These are phyloP conservation scores for Hygrophorus pudorinus DNA, from an alignment of 768 basidiomycete species.

Conservation along the genomic window DNA sequence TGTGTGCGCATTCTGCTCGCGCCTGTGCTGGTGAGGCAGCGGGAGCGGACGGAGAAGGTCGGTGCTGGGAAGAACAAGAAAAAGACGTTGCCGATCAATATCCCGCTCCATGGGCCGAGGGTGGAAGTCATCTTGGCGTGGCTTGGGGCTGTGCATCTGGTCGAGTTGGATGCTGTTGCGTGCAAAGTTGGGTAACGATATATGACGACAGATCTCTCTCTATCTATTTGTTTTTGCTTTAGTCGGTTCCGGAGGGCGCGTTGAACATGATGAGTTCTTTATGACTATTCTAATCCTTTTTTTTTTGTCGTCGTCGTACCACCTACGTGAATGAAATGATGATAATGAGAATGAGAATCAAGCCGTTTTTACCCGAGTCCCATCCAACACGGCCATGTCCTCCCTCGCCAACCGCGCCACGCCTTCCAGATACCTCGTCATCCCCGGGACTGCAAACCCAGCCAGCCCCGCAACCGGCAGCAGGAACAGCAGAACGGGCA, in stretches of 20 bases:
- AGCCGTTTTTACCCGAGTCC: neutral
- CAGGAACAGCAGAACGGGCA: conserved; percentile 25
- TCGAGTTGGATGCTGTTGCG: conserved; percentile 45
- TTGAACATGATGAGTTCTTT: too few relatives aligned
- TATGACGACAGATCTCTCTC: too few relatives aligned
- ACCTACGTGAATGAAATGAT: too few relatives aligned
- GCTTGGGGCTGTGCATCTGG: conserved; percentile 73
- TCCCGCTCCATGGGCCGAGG: conserved; percentile 77
- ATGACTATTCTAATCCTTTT: too few relatives aligned
- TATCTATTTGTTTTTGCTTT: too few relatives aligned
- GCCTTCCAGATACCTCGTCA: conserved; percentile 17
- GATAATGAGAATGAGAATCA: too few relatives aligned
- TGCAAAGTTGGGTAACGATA: too few relatives aligned
- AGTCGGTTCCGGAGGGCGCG: too few relatives aligned
- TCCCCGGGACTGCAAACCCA: conserved; percentile 13
- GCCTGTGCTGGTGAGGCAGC: conserved; percentile 57
- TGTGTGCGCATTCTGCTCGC: conserved; percentile 63
- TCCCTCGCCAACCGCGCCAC: conserved; percentile 17
- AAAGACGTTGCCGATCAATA: conserved; percentile 61
- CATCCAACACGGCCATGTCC: too few relatives aligned
- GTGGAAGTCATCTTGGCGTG: conserved; percentile 82
- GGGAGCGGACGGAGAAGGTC: conserved; percentile 43
- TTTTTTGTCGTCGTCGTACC: too few relatives aligned
- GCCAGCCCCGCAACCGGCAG: conserved; percentile 17
- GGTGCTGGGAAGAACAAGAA: conserved; percentile 45